phyloP scores from a whole-genome alignment of 306 rosid species.

The Inga oerstediana region DNA sequence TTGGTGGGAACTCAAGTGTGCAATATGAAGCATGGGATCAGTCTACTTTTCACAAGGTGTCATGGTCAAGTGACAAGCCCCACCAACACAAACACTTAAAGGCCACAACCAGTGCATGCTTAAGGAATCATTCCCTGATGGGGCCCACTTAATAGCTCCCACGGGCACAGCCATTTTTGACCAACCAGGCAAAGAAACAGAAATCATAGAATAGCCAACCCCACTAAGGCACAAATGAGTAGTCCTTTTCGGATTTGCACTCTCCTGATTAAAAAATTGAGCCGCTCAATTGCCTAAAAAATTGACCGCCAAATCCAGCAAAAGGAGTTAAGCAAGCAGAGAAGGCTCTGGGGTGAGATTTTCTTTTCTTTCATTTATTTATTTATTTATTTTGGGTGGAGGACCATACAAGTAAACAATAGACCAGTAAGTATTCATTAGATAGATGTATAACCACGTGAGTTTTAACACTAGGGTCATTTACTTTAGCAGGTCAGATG shows the following conservation, averaged over 20 bases:
- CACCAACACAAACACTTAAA: not conserved
- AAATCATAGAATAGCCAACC: conserved; percentile 21
- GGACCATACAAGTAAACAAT: not conserved
- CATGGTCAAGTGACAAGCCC: conserved; percentile 30
- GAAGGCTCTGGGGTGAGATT: not conserved
- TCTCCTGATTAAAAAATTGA: not conserved
- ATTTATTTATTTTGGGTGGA: not conserved
- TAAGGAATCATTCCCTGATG: not conserved
- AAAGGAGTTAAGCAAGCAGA: not conserved
- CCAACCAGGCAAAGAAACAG: conserved; percentile 14
- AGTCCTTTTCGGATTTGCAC: conserved; percentile 22
- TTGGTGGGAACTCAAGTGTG: conserved; percentile 21
- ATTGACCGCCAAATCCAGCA: not conserved
- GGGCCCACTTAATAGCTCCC: conserved; percentile 1
- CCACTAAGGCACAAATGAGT: conserved; percentile 41
- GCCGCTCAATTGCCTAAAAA: not conserved
- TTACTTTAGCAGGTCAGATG: not conserved
- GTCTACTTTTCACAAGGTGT: conserved; percentile 27
- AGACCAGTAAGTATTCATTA: not conserved
- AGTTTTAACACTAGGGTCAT: not conserved
- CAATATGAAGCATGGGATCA: conserved; percentile 16
- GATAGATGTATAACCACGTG: not conserved
- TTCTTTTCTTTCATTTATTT: not conserved
- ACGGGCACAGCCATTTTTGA: conserved; percentile 31
- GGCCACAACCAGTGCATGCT: conserved; percentile 16